These are phyloP conservation scores for Moesziomyces antarcticus DNA, from an alignment of 1,284 basidiomycete genomes.

Conservation along the genomic window DNA sequence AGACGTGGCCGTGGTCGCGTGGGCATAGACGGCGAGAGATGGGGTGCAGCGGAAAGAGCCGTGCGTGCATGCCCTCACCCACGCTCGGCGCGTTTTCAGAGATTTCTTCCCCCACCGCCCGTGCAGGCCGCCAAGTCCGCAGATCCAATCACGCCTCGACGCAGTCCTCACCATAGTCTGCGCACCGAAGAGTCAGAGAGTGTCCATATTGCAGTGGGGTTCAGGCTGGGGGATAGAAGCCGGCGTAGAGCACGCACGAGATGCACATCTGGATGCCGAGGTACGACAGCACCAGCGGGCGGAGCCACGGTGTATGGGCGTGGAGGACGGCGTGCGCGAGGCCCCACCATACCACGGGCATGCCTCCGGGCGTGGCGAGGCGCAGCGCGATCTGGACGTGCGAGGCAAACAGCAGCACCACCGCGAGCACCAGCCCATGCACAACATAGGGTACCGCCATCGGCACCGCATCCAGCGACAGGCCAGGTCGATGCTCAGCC, in stretches of 20 bases:
- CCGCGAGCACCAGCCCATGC: slow-evolving; percentile 73
- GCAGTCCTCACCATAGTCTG: neutral
- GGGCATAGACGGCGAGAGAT: neutral
- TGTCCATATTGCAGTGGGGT: no score
- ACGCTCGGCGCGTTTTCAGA: neutral
- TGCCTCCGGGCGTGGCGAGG: slow-evolving; percentile 74
- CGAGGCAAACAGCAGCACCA: slow-evolving; percentile 79
- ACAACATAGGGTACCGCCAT: slow-evolving; percentile 76
- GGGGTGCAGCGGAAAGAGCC: slow-evolving; percentile 15
- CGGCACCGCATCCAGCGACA: slow-evolving; percentile 1
- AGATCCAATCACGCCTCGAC: slow-evolving; percentile 5
- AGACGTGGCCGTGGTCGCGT: neutral
- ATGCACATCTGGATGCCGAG: slow-evolving; percentile 79
- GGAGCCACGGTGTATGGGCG: slow-evolving; percentile 55
- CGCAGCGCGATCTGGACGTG: slow-evolving; percentile 92
- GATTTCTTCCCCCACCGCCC: neutral
- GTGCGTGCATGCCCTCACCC: slow-evolving; percentile 1
- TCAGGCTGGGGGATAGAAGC: slow-evolving; percentile 89
- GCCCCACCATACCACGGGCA: slow-evolving; percentile 86
- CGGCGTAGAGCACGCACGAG: slow-evolving; percentile 82
- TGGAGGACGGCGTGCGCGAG: slow-evolving; percentile 75
- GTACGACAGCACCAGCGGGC: slow-evolving; percentile 74
- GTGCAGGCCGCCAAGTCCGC: slow-evolving; percentile 5
- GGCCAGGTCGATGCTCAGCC: neutral
- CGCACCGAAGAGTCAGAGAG: no score